A percentile compares a stretch with the other conserved stretches of the same genome.
Evolutionary conservation across 805 yeast species (phyloP).

Genomic region (Ogataea trehaloabstinens): DNA sequence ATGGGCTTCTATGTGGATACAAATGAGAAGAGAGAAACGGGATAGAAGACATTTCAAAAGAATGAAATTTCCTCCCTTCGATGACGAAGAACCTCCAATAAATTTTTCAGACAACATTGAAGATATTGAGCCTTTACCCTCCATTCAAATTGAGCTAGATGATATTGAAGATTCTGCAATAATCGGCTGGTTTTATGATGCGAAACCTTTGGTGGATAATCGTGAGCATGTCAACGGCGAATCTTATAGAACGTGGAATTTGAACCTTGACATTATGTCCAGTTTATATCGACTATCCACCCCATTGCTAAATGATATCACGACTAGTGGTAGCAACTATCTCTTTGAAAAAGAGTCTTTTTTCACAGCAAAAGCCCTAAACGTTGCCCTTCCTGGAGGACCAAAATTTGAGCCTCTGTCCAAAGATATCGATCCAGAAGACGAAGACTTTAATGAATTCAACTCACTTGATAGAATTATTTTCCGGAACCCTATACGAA

Average conservation of each 20-base stretch:
- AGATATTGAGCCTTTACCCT: conserved; percentile 67
- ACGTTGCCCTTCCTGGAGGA: conserved; percentile 89
- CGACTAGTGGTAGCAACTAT: conserved; percentile 60
- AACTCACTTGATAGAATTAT: conserved; percentile 86
- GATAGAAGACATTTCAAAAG: conserved; percentile 88
- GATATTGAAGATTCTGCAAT: conserved; percentile 59
- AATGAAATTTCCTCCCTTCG: conserved; percentile 93
- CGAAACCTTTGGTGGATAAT: conserved; percentile 66
- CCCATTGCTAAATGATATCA: conserved; percentile 63
- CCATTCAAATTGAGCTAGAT: conserved; percentile 66
- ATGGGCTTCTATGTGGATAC: conserved; percentile 92
- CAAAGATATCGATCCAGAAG: conserved; percentile 59
- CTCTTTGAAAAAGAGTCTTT: conserved; percentile 78
- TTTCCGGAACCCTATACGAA: conserved; percentile 69
- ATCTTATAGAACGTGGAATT: conserved; percentile 70
- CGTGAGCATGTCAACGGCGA: conserved; percentile 62
- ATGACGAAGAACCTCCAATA: conserved; percentile 94
- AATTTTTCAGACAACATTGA: conserved; percentile 79
- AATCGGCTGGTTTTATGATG: conserved; percentile 78
- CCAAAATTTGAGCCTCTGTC: conserved; percentile 90
- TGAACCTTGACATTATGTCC: conserved; percentile 61
- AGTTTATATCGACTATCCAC: conserved; percentile 62
- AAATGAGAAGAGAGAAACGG: conserved; percentile 92
- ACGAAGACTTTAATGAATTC: conserved; percentile 84
- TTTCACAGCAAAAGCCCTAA: conserved; percentile 87